Evolutionary conservation across 495 filamentous ascomycete genomes (phyloP), one percentile per base, ranked within the genome.

Genomic region (Penicillium nucicola): DNA sequence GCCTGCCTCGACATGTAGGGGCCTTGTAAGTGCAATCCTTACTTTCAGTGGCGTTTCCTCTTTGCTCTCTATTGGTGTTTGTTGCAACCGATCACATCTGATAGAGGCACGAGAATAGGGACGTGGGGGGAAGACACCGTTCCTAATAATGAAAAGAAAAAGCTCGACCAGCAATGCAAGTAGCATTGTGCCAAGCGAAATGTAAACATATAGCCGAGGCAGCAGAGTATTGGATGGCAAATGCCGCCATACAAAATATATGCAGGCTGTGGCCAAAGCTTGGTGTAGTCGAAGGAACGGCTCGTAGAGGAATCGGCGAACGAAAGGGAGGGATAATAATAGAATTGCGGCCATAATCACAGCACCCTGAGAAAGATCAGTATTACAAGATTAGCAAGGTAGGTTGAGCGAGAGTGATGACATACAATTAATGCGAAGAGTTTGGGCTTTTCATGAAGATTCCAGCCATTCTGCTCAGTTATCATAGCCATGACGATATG

Each of bases 201-300:
- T 28, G 15, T 49, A 49, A 30, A 49, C 18, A 40, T 49, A 49
- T 4, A 49, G 17, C 14, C 23, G 36, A 35, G 58, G 52, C 39
- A 40, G 17, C 47, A 31, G 22, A 37, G 18, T 36, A 38, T 34
- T 15, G 22, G 40, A 60, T 28, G 47, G 46, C 22, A 65, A 41
- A 48, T 67, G 48, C 23, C 41, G 48, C 61, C 36, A 67, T 50
- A 52, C 58, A 2, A 44, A 40, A 55, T 60, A 62, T 34, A 57
- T 17, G 48, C 25, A 50, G 32, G 55, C 18, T 25, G 45, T 41
- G 31, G 50, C 53, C 2, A 67, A 43, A 30, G 43, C 35, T 51
- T 67, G 50, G 50, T 67, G 37, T 23, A 43, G 34, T 51, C 61
- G 53, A 47, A 67, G 42, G 39, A 65, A 65, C 30, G 49, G 15